Conservation (phyloP, 805 yeast genomes). For the Cyberlindnera mycetangii region DNA sequence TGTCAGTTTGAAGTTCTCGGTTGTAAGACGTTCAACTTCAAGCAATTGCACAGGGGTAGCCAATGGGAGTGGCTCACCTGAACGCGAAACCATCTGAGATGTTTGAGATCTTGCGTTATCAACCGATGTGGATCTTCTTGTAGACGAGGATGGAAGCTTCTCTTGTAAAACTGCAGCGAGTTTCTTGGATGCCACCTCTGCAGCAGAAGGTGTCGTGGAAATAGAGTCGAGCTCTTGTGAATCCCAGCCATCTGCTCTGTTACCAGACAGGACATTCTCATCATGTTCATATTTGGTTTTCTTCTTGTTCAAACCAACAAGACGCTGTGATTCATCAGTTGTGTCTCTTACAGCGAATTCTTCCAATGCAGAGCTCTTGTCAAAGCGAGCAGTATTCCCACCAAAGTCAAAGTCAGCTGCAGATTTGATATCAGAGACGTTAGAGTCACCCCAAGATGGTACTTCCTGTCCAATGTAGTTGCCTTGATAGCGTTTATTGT, state of each 20-base stretch:
- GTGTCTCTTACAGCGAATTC: slow-evolving; percentile 67
- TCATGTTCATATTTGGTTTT: slow-evolving; percentile 57
- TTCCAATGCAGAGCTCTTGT: slow-evolving; percentile 74
- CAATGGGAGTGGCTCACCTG: slow-evolving; percentile 43
- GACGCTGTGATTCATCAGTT: slow-evolving; percentile 54
- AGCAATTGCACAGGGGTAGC: slow-evolving; percentile 77
- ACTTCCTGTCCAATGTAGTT: slow-evolving; percentile 1
- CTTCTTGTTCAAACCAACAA: slow-evolving; percentile 70
- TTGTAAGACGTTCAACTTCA: slow-evolving; percentile 64
- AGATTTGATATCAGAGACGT: slow-evolving; percentile 44
- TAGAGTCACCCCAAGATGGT: slow-evolving; percentile 46
- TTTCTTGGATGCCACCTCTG: slow-evolving; percentile 10
- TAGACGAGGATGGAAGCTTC: neutral
- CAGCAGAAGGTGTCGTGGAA: slow-evolving; percentile 13
- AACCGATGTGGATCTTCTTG: slow-evolving; percentile 16
- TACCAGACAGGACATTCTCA: slow-evolving; percentile 57
- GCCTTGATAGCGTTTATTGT: slow-evolving; percentile 1
- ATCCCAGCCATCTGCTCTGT: slow-evolving; percentile 20
- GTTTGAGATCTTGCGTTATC: slow-evolving; percentile 6
- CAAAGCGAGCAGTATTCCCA: slow-evolving; percentile 76
- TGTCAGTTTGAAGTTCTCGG: slow-evolving; percentile 51
- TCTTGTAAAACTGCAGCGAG: slow-evolving; percentile 8
- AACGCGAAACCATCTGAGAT: slow-evolving; percentile 6
- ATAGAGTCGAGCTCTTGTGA: slow-evolving; percentile 2
- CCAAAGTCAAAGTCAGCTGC: slow-evolving; percentile 80